A percentile compares a stretch with the other conserved stretches of the same genome.
These are phyloP conservation scores for Leishmania tarentolae DNA, from an alignment of 208 protist species.

Conservation along the genomic window DNA sequence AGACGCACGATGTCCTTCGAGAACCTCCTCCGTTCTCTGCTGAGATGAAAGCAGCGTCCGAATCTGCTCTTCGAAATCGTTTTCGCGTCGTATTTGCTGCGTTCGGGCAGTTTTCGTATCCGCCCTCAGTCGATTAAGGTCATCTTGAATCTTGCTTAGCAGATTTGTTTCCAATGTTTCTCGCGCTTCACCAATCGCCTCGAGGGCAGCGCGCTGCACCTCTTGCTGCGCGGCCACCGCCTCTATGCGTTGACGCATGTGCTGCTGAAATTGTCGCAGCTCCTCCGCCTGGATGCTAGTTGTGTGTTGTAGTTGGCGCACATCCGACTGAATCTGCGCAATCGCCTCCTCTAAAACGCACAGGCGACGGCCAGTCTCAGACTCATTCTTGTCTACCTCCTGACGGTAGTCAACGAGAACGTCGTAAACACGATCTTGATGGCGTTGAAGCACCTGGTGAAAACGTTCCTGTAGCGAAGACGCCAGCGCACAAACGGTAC, in stretches of 20 bases:
- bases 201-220: neutral
- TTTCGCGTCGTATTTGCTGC: slow-evolving; percentile 10
- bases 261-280: neutral
- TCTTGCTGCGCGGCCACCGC: slow-evolving; percentile 11
- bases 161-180: neutral
- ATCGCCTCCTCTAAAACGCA: slow-evolving; percentile 12
- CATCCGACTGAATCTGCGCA: slow-evolving; percentile 13
- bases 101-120: slow-evolving; percentile 11
- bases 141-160: slow-evolving; percentile 11
- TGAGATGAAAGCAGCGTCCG: slow-evolving; percentile 14
- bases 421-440: slow-evolving; percentile 29
- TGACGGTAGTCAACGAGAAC: slow-evolving; percentile 21
- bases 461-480: neutral
- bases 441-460: slow-evolving; percentile 5
- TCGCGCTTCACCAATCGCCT: neutral
- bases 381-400: slow-evolving; percentile 20
- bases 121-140: slow-evolving; percentile 11
- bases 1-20: slow-evolving; percentile 41
- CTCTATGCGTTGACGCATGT: slow-evolving; percentile 4
- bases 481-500: neutral
- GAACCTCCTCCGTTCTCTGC: slow-evolving; percentile 12
- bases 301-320: slow-evolving; percentile 10
- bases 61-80: slow-evolving; percentile 19
- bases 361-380: slow-evolving; percentile 19
- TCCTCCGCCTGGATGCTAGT: neutral